Base-by-base conservation (phyloP, 2,329 filamentous ascomycete genomes). In the Tolypocladium sp. region DNA sequence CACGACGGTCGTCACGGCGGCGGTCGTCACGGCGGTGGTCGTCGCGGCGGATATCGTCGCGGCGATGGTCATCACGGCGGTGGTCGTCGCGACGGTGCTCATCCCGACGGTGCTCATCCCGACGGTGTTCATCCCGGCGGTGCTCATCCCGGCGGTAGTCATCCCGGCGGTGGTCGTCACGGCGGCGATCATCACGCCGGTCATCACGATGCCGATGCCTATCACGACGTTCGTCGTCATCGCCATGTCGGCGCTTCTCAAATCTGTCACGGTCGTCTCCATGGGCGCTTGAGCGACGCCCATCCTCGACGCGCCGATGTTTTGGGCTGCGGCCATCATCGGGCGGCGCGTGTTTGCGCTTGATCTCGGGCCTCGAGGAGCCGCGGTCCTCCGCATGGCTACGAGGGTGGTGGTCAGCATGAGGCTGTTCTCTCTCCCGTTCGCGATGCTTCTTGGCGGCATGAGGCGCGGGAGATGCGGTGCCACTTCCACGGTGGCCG, bases 381-480 rank as follows among this genome's bases (percentile, higher is more conserved):
- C 76, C 76, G 42, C 79, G 76, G 22, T 85, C 82, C 15, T 82
- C 80, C 17, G 74, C 72, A 60, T 79, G 76, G 65, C 76, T 81
- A 53, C 79, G 78, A 33, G 79, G 77, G 41, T 81, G 79, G 57
- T 78, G 76, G 37, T 83, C 79, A 46, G 71, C 70, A 57, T 78
- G 74, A 15, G 71, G 71, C 52, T 77, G 75, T 30, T 79, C 76
- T 46, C 78, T 74, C 41, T 82, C 78, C 51, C 76, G 72, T 25
- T 82, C 78, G 46, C 79, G 76, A 62, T 77, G 74, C 60, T 79
- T 78, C 66, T 75, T 76, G 17, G 64, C 58, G 15, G 61, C 59
- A 41, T 77, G 77, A 3, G 89, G 87, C 27, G 81, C 87, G 9
- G 90, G 89, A 22, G 89, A 92, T n/a, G 85, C 87, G 25, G 87